Percentiles rank a stretch among this genome's conserved stretches.
Evolutionary conservation across 306 rosid species (phyloP).

Genomic region (Corylus heterophylla): DNA sequence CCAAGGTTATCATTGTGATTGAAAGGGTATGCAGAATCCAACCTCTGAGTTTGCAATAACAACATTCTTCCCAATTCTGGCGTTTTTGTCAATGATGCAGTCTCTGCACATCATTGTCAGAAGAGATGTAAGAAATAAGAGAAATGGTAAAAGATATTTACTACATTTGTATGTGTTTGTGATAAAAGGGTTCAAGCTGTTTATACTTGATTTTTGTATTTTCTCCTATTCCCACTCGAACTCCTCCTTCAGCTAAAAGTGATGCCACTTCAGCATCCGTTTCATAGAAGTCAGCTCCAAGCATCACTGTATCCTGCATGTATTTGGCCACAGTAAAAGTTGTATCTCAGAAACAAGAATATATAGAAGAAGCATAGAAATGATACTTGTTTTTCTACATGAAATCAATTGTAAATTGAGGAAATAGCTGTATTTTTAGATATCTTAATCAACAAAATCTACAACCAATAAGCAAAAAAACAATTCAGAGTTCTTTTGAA

Average conservation of each 20-base stretch:
- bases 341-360: not conserved
- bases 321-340: not conserved
- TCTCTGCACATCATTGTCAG: constrained; percentile 49
- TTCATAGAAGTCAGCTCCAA: constrained; percentile 93
- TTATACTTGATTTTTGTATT: constrained; percentile 73
- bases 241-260: constrained; percentile 78
- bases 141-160: constrained; percentile 13
- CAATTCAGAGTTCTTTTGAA: not conserved
- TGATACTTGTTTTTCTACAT: not conserved
- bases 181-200: constrained; percentile 3
- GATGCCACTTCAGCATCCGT: constrained; percentile 61
- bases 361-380: not conserved
- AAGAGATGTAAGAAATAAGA: constrained; percentile 22
- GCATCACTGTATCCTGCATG: constrained; percentile 91
- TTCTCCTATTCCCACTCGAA: constrained; percentile 92
- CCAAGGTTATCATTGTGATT: not conserved
- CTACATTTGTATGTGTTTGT: too few relatives aligned
- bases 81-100: constrained; percentile 92
- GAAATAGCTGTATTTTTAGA: not conserved
- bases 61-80: constrained; percentile 84
- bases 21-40: not conserved
- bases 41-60: constrained; percentile 29
- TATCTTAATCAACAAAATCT: not conserved
- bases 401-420: not conserved
- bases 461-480: not conserved